phyloP scores from a whole-genome alignment of 352 stramenopile species.

The Pythium scleroteichum region DNA sequence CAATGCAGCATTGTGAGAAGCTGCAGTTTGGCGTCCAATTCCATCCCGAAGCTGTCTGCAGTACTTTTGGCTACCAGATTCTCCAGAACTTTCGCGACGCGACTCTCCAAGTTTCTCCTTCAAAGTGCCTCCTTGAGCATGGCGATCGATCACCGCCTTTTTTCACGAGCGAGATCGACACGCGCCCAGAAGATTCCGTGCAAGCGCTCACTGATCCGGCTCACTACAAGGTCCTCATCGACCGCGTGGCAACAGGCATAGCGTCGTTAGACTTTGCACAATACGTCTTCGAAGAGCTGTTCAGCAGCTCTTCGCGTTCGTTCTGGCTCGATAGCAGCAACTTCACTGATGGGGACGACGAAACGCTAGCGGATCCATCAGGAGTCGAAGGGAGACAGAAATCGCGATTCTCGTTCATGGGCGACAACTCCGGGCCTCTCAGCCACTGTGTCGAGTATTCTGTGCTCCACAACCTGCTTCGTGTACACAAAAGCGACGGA shows the following conservation, averaged over 20 bases:
- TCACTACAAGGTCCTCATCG: constrained; percentile 44
- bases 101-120: constrained; percentile 37
- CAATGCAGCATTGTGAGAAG: constrained; percentile 75
- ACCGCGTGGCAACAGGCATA: constrained; percentile 33
- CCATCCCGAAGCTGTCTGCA: constrained; percentile 96
- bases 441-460: constrained; percentile 67
- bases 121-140: constrained; percentile 57
- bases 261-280: constrained; percentile 66
- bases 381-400: constrained; percentile 13
- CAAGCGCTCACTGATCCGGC: not conserved
- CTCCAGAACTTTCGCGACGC: constrained; percentile 90
- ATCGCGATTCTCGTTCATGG: constrained; percentile 77
- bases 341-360: constrained; percentile 12
- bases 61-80: constrained; percentile 76
- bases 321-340: constrained; percentile 89
- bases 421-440: constrained; percentile 57
- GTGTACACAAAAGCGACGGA: constrained; percentile 31
- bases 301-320: constrained; percentile 39
- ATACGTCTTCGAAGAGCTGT: constrained; percentile 60
- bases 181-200: not conserved
- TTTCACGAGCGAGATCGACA: not conserved
- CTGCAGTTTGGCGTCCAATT: constrained; percentile 97
- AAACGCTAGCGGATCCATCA: not conserved
- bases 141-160: constrained; percentile 29
- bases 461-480: constrained; percentile 50